Conservation (phyloP, 139 green algal genomes). For the Chlamydomonas sp. region DNA sequence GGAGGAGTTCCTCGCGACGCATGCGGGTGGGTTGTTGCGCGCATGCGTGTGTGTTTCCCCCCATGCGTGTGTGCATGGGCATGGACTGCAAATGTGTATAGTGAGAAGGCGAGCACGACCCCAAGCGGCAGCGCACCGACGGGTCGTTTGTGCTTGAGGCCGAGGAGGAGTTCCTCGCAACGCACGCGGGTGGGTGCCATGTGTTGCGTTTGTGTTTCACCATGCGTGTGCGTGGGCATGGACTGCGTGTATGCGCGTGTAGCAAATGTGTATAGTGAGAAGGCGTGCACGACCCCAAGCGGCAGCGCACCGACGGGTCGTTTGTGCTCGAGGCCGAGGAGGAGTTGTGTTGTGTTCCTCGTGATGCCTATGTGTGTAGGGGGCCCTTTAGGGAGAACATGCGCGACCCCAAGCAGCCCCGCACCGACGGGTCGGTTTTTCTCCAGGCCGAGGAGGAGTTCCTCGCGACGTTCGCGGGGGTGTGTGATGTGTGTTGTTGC, state of each 20-base stretch:
- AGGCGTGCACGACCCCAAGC: constrained; percentile 51
- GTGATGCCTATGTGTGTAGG: too few species aligned
- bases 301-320: constrained; percentile 33
- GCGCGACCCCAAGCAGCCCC: constrained; percentile 48
- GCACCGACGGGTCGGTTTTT: constrained; percentile 52
- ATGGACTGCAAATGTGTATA: too few species aligned
- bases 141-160: constrained; percentile 56
- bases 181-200: constrained; percentile 19
- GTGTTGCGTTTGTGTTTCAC: too few species aligned
- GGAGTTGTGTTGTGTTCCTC: constrained; percentile 66
- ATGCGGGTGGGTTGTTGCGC: constrained; percentile 25
- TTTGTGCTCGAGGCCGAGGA: constrained; percentile 73
- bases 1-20: constrained; percentile 64
- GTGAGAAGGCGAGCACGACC: constrained; percentile 42
- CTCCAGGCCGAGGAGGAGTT: too few species aligned
- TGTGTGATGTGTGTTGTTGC: too few species aligned
- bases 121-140: constrained; percentile 51
- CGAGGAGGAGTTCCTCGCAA: constrained; percentile 72
- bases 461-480: too few species aligned
- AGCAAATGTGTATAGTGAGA: too few species aligned
- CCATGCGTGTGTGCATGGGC: too few species aligned
- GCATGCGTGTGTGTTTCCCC: too few species aligned
- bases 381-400: too few species aligned
- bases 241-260: too few species aligned
- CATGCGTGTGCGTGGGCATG: too few species aligned